Evolutionary conservation across 2,329 filamentous ascomycete genomes (phyloP).

Genomic region (Xylaria sp.): DNA sequence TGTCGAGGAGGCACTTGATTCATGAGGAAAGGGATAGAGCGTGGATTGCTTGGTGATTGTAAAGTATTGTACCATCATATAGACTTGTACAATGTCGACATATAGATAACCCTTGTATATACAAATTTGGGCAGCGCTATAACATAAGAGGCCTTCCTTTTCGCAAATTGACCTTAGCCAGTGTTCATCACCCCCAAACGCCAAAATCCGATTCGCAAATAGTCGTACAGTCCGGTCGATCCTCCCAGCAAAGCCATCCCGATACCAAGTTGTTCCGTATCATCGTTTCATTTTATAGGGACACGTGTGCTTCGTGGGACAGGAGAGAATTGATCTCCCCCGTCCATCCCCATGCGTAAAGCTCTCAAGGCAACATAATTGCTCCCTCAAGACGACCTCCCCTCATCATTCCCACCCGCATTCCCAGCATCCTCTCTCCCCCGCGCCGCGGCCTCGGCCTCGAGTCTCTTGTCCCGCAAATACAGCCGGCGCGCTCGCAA

Average conservation of each 20-base stretch:
- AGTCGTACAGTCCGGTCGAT: slow-evolving; percentile 21
- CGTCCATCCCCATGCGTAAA: slow-evolving; percentile 1
- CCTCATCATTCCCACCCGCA: slow-evolving; percentile 19
- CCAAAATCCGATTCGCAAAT: slow-evolving; percentile 23
- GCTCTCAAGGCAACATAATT: neutral
- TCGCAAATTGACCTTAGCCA: neutral
- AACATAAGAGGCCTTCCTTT: slow-evolving; percentile 2
- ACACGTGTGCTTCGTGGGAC: neutral
- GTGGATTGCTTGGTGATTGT: slow-evolving; percentile 25
- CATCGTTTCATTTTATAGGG: slow-evolving; percentile 14
- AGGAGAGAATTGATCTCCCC: neutral
- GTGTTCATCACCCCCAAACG: slow-evolving; percentile 20
- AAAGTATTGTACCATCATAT: slow-evolving; percentile 52
- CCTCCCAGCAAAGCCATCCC: neutral
- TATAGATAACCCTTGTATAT: slow-evolving; percentile 32
- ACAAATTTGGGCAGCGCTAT: slow-evolving; percentile 17
- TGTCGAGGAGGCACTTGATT: slow-evolving; percentile 64
- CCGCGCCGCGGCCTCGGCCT: slow-evolving; percentile 48
- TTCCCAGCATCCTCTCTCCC: slow-evolving; percentile 7
- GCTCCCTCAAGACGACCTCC: slow-evolving; percentile 15
- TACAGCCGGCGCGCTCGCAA: slow-evolving; percentile 74
- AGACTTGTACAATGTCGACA: slow-evolving; percentile 34
- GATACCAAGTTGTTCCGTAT: neutral
- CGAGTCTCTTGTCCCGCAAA: slow-evolving; percentile 75
- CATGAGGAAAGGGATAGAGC: slow-evolving; percentile 42